Conservation (phyloP, 441 rosid species). For the Eutrema salsugineum region DNA sequence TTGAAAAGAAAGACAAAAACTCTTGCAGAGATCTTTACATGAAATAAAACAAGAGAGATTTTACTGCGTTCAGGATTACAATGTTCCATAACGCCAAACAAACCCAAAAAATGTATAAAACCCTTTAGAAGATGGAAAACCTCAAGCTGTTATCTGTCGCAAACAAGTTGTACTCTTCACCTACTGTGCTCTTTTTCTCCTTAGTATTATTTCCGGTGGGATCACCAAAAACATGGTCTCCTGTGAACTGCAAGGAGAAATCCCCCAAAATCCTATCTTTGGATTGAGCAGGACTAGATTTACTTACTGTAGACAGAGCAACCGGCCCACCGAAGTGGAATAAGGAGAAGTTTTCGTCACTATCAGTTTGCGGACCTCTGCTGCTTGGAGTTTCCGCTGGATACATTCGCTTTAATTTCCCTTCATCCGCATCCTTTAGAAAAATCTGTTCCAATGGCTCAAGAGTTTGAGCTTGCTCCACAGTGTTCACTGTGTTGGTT, state of each 20-base stretch:
- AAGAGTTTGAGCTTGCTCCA: constrained; percentile 31
- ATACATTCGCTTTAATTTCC: constrained; percentile 22
- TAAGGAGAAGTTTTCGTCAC: constrained; percentile 62
- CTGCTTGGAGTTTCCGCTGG: constrained; percentile 27
- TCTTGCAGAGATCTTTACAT: constrained; percentile 21
- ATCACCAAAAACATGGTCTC: constrained; percentile 45
- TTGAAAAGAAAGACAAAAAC: constrained; percentile 13
- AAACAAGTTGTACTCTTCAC: constrained; percentile 92
- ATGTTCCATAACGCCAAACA: constrained; percentile 8
- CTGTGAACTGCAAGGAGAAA: constrained; percentile 45
- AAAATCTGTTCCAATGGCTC: constrained; percentile 25
- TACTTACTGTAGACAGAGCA: constrained; percentile 52
- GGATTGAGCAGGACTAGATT: constrained; percentile 36
- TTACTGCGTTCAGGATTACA: constrained; percentile 15
- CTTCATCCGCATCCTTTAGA: constrained; percentile 31
- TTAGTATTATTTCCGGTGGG: constrained; percentile 45
- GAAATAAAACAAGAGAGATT: neutral
- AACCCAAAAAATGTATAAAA: constrained; percentile 18
- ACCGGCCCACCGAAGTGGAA: constrained; percentile 94
- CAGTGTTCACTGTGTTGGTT: constrained; percentile 38
- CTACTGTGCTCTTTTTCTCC: constrained; percentile 25
- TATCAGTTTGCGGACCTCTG: constrained; percentile 35
- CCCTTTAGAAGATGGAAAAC: constrained; percentile 63
- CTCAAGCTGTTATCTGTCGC: constrained; percentile 64
- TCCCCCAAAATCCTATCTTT: constrained; percentile 47